Evolutionary conservation across 495 filamentous ascomycete genomes (phyloP), one percentile per base, ranked within the genome.

Genomic region (Mytilinidion resinicola): DNA sequence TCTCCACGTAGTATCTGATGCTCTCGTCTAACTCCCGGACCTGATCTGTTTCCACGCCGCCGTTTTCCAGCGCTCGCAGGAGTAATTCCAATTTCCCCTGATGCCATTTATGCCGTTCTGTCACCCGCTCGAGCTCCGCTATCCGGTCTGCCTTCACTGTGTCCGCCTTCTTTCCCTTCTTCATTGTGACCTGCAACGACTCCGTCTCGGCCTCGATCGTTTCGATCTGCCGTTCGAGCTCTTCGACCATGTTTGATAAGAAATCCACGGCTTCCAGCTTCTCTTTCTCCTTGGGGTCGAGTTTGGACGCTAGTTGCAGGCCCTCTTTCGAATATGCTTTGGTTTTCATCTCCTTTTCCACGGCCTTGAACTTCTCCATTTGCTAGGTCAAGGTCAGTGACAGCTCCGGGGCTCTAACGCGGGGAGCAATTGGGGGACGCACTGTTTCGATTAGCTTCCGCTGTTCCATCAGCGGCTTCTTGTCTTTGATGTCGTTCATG

Each of bases 341-440:
- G 48, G 93, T 98, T 77, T 98, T 98, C 92, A 98, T 97, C 72
- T 96, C 93, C 77, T 98, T 98, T 75, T 98, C 93, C n/a, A 98
- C 93, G 21, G 90, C 91, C 78, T 98, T 98, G 82, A 98, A 98
- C 66, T 88, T 89, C 75, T 98, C 93, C 93, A 98, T 98, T 85
- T 95, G 90, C 95, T 96, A 74, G 66, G 71, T 59, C 72, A 51
- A 48, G 33, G 65, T 70, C 55, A 67, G 65, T 44, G 10, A 50
- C 34, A 52, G n/a, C 36, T 36, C 25, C 51, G n/a, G 44, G 44
- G 21, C 55, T 11, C 30, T 12, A 7, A 42, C 44, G 46, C 20
- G 15, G 46, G 3, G 4, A 15, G 10, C 34, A 10, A 20, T 44
- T n/a, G 14, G n/a, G 5, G 19, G 36, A 21, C 77, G 59, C 77